Base-by-base conservation (phyloP, 768 basidiomycete species). In the Plicaturopsis crispa region DNA sequence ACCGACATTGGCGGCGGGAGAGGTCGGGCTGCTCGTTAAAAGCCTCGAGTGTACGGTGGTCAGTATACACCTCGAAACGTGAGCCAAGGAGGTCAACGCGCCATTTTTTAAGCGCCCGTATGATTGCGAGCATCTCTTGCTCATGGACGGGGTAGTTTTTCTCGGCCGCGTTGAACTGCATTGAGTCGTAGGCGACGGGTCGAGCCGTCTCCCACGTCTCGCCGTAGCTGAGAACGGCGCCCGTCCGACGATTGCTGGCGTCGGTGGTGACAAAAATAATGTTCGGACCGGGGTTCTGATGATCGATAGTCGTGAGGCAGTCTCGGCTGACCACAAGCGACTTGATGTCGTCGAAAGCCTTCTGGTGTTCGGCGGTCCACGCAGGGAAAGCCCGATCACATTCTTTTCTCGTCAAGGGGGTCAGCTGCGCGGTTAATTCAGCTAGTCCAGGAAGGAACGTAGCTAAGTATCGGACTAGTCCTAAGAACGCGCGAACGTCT, bases 181-280 rank as follows among this genome's bases (percentile, higher is more conserved):
- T 45, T 0, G 51, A 70, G 51, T 58, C 51, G 42, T 61, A 57
- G 26, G 60, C 49, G 20, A 57, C 60, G 0, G 66, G 58, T 10
- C 56, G 50, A 4, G 62, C 55, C 0, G 36, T 44, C 11, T 55
- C 47, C 50, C 60, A 59, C 11, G 54, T 49, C 1, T 39, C 42
- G 0, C 65, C 60, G 40, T 46, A 61, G 1, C 50, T 49, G 2
- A 66, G 46, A 0, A 63, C 47, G 0, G 53, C 61, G 6, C 64
- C 59, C 2, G 51, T 54, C 3, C 54, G 35, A 3, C 14, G 33
- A 21, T 63, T 50, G 30, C 52, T 55, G 0, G 63, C 60, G 44
- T 61, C 60, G 5, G 49, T 51, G 0, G 57, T 60, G 4, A 65
- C 54, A 41, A 56, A 65, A 31, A 65, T 63, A 8, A 49, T 49